These are phyloP conservation scores for Wickerhamomyces ciferrii DNA, from an alignment of 805 yeast species.

Conservation along the genomic window DNA sequence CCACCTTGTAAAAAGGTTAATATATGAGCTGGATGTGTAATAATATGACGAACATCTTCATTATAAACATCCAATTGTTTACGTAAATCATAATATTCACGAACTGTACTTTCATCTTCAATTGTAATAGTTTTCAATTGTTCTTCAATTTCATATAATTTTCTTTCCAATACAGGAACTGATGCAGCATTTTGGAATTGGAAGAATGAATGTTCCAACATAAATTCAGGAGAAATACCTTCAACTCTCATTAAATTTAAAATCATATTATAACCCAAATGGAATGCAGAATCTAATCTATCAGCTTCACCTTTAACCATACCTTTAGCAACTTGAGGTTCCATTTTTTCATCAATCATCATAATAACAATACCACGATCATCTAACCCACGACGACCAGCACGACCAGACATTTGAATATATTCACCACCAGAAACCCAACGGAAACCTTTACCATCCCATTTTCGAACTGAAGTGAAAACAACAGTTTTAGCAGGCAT, in stretches of 20 bases:
- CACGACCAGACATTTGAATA: constrained; percentile 99
- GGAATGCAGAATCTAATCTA: constrained; percentile 95
- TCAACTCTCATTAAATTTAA: constrained; percentile 94
- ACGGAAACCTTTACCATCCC: constrained; percentile 97
- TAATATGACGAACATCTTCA: constrained; percentile 71
- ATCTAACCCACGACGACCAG: constrained; percentile 99
- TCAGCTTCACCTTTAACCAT: constrained; percentile 99
- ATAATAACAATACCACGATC: constrained; percentile 98
- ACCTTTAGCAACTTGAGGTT: constrained; percentile 97
- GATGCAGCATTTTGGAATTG: constrained; percentile 93
- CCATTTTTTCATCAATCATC: constrained; percentile 99
- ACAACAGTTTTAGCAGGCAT: constrained; percentile 99
- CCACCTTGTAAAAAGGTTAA: constrained; percentile 87
- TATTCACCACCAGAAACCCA: constrained; percentile 99
- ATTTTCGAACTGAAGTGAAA: constrained; percentile 93
- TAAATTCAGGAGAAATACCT: constrained; percentile 96
- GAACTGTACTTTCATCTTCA: constrained; percentile 70
- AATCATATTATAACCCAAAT: constrained; percentile 95
- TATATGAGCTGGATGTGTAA: constrained; percentile 87
- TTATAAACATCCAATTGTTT: constrained; percentile 67
- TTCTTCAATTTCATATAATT: constrained; percentile 48
- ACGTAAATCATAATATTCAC: constrained; percentile 78
- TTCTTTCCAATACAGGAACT: constrained; percentile 77
- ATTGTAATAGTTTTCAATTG: constrained; percentile 46
- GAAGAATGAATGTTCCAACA: constrained; percentile 90